Percentiles rank a stretch among this genome's conserved stretches.
phyloP scores from a whole-genome alignment of 2,329 filamentous ascomycete genomes.

The Pseudodiploospora longispora region DNA sequence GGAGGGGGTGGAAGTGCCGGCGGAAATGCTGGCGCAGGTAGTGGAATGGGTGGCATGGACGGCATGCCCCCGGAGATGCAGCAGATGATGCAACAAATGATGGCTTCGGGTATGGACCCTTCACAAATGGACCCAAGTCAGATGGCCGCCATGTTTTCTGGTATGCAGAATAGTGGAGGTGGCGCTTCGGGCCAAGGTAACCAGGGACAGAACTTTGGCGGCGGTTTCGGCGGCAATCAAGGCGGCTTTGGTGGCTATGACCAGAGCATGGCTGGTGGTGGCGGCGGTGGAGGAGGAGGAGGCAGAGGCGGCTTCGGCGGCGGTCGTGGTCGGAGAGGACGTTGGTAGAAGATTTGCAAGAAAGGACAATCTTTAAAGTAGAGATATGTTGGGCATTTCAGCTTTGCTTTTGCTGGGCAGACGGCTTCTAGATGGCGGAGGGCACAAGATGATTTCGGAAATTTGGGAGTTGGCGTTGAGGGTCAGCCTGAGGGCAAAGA shows the following conservation, averaged over 20 bases:
- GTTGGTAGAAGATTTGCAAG: slow-evolving; percentile 14
- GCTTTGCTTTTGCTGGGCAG: not conserved
- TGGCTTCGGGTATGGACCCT: slow-evolving; percentile 56
- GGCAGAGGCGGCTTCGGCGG: slow-evolving; percentile 19
- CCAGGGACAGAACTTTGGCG: slow-evolving; percentile 44
- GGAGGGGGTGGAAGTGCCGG: slow-evolving; percentile 22
- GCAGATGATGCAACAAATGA: slow-evolving; percentile 63
- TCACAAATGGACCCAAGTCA: slow-evolving; percentile 56
- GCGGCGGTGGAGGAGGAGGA: slow-evolving; percentile 27
- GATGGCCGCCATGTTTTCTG: slow-evolving; percentile 52
- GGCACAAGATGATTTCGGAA: not conserved
- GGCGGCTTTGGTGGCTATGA: slow-evolving; percentile 42
- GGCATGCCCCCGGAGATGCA: slow-evolving; percentile 61
- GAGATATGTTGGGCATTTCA: not conserved
- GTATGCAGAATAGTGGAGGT: slow-evolving; percentile 43
- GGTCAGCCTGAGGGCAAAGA: not conserved
- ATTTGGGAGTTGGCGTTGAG: not conserved
- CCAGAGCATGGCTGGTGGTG: slow-evolving; percentile 36
- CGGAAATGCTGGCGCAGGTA: slow-evolving; percentile 21
- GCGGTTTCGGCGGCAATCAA: slow-evolving; percentile 44
- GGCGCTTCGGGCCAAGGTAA: slow-evolving; percentile 38
- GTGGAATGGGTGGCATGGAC: slow-evolving; percentile 49
- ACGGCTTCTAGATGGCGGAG: not conserved
- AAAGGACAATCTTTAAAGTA: not conserved
- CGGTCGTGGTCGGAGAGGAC: slow-evolving; percentile 22